Evolutionary conservation across 805 yeast genomes (phyloP).

Genomic region (Ogataea dorogensis): DNA sequence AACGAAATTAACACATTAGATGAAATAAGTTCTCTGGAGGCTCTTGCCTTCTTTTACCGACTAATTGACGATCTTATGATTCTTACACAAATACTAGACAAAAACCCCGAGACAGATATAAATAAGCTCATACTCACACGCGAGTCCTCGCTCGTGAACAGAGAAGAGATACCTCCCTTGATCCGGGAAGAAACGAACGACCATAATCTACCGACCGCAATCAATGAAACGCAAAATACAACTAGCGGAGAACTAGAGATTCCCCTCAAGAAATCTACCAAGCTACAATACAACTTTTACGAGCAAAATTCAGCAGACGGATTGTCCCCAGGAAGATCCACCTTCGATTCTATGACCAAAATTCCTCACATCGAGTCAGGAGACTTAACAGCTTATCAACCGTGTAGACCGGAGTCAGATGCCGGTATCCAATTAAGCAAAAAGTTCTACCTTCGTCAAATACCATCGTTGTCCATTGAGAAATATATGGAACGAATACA

Average conservation of each 20-base stretch:
- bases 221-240: slow-evolving; percentile 15
- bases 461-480: slow-evolving; percentile 30
- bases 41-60: slow-evolving; percentile 29
- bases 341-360: no score
- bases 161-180: slow-evolving; percentile 8
- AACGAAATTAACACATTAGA: slow-evolving; percentile 18
- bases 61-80: slow-evolving; percentile 27
- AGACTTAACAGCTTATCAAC: no score
- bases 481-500: slow-evolving; percentile 34
- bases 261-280: slow-evolving; percentile 27
- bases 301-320: slow-evolving; percentile 3
- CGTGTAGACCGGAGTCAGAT: neutral
- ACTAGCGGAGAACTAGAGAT: slow-evolving; percentile 29
- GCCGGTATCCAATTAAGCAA: slow-evolving; percentile 13
- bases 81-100: slow-evolving; percentile 14
- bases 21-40: slow-evolving; percentile 29
- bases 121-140: slow-evolving; percentile 14
- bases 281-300: slow-evolving; percentile 31
- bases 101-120: slow-evolving; percentile 16
- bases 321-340: no score
- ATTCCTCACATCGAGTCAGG: no score
- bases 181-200: no score
- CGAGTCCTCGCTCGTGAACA: slow-evolving; percentile 6
- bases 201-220: slow-evolving; percentile 4
- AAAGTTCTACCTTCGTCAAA: slow-evolving; percentile 32